phyloP scores from a whole-genome alignment of 345 rosid genomes.

The Viola odorata region DNA sequence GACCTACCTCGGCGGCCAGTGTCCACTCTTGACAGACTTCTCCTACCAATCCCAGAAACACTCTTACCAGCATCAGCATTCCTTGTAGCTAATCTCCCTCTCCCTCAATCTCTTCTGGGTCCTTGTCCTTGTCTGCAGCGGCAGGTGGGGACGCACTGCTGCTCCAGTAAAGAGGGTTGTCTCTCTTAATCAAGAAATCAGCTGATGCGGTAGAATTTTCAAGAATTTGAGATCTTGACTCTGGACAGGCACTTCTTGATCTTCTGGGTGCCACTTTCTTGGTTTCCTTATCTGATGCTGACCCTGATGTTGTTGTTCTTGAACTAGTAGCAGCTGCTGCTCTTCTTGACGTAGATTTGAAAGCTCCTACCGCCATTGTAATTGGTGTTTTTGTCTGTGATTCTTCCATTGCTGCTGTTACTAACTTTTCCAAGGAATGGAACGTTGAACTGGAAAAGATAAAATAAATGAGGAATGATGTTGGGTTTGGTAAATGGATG shows the following conservation, averaged over 20 bases:
- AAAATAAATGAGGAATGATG: neutral
- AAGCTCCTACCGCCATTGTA: constrained; percentile 37
- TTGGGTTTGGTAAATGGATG: neutral
- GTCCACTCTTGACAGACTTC: constrained; percentile 35
- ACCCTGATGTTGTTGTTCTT: constrained; percentile 3
- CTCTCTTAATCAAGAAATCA: constrained; percentile 48
- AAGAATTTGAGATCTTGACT: constrained; percentile 34
- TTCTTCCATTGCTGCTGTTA: too few relatives aligned
- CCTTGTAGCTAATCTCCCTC: constrained; percentile 53
- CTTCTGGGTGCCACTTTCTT: constrained; percentile 35
- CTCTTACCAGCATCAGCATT: constrained; percentile 16
- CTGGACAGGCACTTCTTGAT: constrained; percentile 60
- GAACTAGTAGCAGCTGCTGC: neutral
- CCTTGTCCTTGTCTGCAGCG: neutral
- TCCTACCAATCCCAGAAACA: constrained; percentile 26
- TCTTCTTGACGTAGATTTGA: constrained; percentile 43
- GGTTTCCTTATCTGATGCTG: constrained; percentile 19
- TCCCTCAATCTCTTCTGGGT: constrained; percentile 6
- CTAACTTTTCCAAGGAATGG: too few relatives aligned
- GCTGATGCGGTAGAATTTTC: constrained; percentile 17
- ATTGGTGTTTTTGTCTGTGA: neutral
- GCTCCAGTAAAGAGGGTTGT: constrained; percentile 55
- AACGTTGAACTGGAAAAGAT: neutral
- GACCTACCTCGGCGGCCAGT: constrained; percentile 42
- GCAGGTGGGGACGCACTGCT: constrained; percentile 15